phyloP scores from a whole-genome alignment of 352 stramenopile genomes.

The Chrysophaeum taylorii region DNA sequence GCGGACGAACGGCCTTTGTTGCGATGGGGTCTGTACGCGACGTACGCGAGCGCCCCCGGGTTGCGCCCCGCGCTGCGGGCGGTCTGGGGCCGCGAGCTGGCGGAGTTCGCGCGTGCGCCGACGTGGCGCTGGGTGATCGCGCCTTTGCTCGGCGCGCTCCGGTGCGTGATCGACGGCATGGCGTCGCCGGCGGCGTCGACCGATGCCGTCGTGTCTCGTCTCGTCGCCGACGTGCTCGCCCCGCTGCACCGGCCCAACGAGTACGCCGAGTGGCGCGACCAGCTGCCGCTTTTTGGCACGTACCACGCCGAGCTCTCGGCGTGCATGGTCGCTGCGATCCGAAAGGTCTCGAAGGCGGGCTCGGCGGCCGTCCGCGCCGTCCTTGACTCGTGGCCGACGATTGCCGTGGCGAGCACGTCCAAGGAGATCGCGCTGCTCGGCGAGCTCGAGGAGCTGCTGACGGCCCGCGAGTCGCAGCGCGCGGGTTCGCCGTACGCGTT shows the following conservation, averaged over 20 bases:
- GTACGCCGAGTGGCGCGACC: slow-evolving; percentile 53
- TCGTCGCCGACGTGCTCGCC: slow-evolving; percentile 27
- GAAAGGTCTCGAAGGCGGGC: slow-evolving; percentile 31
- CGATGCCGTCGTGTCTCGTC: too few relatives aligned
- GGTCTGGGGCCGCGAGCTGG: not conserved
- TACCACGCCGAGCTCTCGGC: slow-evolving; percentile 37
- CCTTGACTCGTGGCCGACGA: slow-evolving; percentile 38
- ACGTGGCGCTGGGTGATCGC: not conserved
- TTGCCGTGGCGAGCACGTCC: slow-evolving; percentile 39
- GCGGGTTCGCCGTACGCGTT: not conserved
- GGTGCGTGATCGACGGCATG: not conserved
- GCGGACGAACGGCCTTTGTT: too few relatives aligned
- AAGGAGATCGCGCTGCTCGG: slow-evolving; percentile 52
- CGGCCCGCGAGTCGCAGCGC: slow-evolving; percentile 6
- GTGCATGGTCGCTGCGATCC: slow-evolving; percentile 26
- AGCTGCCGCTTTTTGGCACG: slow-evolving; percentile 42
- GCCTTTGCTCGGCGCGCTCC: not conserved
- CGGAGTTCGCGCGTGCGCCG: not conserved
- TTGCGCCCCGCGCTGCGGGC: not conserved
- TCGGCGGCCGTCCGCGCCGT: slow-evolving; percentile 31
- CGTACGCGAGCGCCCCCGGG: not conserved
- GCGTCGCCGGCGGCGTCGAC: not conserved
- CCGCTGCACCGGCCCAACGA: slow-evolving; percentile 44
- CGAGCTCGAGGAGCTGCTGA: slow-evolving; percentile 36
- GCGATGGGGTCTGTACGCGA: not conserved